Base-by-base conservation (phyloP, 495 filamentous ascomycete genomes). In the Aspergillus olivimuriae region DNA sequence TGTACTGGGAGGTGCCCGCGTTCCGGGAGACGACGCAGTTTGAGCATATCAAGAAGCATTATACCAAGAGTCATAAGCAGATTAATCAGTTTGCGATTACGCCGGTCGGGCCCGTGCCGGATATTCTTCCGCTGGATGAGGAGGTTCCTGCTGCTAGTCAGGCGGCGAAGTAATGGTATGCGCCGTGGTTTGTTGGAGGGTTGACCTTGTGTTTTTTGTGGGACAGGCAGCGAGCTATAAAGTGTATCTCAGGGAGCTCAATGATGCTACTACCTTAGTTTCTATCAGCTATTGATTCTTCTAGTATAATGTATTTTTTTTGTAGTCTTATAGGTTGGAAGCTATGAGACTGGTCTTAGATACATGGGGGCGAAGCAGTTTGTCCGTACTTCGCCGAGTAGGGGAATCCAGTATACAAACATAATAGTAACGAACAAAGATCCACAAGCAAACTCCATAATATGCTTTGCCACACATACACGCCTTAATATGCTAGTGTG, bases 11-110 rank as follows among this genome's bases (percentile, higher is more conserved):
- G 56, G 45, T 70, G 9, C 70, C 70, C 12, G 77, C 74, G 41
- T 83, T 84, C 57, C 50, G 58, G 46, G 75, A 80, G 3, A 87
- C 83, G 28, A 83, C 77, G 9, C 57, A 82, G 38, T 84, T 84
- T 51, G 78, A 82, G 53, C 81, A 85, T 65, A 85, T 84, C 59
- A 84, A 83, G 67, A 74, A 73, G 16, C 81, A 85, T 58, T 85
- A 85, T 59, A 84, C 81, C 12, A 83, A 81, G 68, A 80, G 75
- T 50, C 81, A 85, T 68, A 66, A 58, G 60, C 81, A 84, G 69
- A 84, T 85, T 53, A 85, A 85, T 66, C 76, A 54, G 41, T 70
- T 68, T 56, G 57, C 50, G 18, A 82, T 85, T 55, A 85, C 81
- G 31, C 81, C 81, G n/a, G 51, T 84, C 32, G 81, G 81, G 0